Base-by-base conservation (phyloP, 179 eudicot genomes). In the Amaranthus tricolor region DNA sequence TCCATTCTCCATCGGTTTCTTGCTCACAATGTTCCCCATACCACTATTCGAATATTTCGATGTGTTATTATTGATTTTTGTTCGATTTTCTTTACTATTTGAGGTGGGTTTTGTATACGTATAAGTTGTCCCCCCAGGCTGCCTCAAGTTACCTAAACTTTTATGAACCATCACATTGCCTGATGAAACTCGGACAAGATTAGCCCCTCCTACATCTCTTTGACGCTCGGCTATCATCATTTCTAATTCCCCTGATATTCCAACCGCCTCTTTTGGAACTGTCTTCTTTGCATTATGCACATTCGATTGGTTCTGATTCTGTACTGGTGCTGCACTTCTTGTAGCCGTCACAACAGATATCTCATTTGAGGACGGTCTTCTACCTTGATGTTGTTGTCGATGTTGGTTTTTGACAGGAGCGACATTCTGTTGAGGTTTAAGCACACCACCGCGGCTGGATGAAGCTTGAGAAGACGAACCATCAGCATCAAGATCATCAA, bases 201-300 rank as follows among this genome's bases (percentile, higher is more conserved):
- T 76, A 16, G 78, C 78, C 2, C 84, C 87, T 19, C 84, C 89
- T 69, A 81, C 85, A 19, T 84, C 64, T 65, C 58, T 78, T 76
- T 89, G 98, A 51, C 90, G 88, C 76, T 94, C 98, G 0, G 71
- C 69, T 55, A 94, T 82, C 94, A 94, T 84, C 85, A 77, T 88
- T 56, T 94, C 98, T 9, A 94, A 89, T 86, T 94, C 98, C 6
- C 97, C 98, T 0, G 98, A 92, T 58, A 92, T 78, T 20, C 97
- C 93, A 1, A 80, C 16, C 0, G 79, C 5, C 24, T 77, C 88
- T 62, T 79, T 83, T 3, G 92, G 89, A 12, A 82, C 84, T 66
- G 78, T 65, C 74, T 86, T 90, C 74, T 77, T 83, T 13, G 72
- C 76, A 47, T 66, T 80, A 12, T 66, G 80, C 7, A 58, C 80